Conservation (phyloP, 768 basidiomycete species). For the Trichaptum fuscoviolaceum region DNA sequence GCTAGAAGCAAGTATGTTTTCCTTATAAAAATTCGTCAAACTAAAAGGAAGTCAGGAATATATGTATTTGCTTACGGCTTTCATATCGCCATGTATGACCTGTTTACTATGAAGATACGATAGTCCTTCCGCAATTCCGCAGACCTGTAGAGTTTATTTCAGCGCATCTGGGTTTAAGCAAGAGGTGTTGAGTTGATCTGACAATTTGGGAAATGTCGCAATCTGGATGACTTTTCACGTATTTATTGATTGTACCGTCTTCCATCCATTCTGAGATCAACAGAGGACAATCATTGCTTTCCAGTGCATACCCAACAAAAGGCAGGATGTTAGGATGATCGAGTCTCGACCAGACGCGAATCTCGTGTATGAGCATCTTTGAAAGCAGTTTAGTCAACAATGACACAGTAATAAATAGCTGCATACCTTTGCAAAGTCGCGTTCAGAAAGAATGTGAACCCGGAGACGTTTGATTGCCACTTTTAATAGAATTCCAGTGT, state of each 20-base stretch:
- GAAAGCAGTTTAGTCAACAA: background rate
- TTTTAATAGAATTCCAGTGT: background rate
- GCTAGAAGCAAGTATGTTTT: background rate
- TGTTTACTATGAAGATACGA: background rate
- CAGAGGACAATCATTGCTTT: background rate
- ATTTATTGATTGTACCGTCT: background rate
- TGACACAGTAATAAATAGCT: too few relatives aligned
- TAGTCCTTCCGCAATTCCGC: background rate
- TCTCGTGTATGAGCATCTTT: background rate
- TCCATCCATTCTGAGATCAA: background rate
- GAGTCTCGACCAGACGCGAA: background rate
- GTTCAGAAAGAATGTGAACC: background rate
- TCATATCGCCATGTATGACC: background rate
- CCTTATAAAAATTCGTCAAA: too few relatives aligned
- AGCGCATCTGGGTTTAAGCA: too few relatives aligned
- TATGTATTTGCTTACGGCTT: background rate
- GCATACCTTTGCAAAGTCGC: background rate
- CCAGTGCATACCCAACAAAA: background rate
- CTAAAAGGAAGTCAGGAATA: too few relatives aligned
- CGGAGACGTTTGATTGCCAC: background rate
- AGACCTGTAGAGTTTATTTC: background rate
- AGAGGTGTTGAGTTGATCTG: too few relatives aligned
- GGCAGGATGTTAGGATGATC: background rate
- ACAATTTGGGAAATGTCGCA: too few relatives aligned
- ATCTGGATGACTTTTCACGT: background rate